Evolutionary conservation across 2,329 filamentous ascomycete genomes (phyloP).

Genomic region (Elsinoe ampelina): DNA sequence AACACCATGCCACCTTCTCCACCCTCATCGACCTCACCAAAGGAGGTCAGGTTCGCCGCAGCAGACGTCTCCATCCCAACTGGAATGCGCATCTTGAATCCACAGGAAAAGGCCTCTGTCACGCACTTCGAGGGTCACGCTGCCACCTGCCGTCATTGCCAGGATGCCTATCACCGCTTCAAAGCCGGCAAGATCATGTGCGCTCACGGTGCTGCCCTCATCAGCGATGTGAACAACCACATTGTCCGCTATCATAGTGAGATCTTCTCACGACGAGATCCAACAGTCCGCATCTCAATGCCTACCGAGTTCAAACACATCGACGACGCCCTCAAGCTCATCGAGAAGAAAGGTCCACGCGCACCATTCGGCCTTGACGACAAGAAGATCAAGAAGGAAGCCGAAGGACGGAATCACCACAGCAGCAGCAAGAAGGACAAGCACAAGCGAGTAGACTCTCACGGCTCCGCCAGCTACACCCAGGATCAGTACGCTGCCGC

Average conservation of each 20-base stretch:
- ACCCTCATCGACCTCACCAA: conserved; percentile 1
- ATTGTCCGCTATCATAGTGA: not conserved
- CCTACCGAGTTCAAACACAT: not conserved
- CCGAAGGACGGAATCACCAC: not conserved
- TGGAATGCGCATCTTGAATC: not conserved
- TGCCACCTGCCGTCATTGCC: not conserved
- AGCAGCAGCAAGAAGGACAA: not conserved
- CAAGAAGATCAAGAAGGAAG: not conserved
- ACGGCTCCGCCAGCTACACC: not conserved
- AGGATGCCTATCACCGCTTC: conserved; percentile 4
- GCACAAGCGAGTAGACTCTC: not conserved
- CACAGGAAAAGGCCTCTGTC: not conserved
- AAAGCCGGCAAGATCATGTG: conserved; percentile 7
- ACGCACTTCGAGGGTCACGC: conserved; percentile 1
- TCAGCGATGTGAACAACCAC: not conserved
- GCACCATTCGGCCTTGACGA: not conserved
- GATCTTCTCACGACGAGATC: not conserved
- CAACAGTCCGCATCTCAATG: not conserved
- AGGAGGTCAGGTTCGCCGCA: not conserved
- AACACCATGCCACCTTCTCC: conserved; percentile 4
- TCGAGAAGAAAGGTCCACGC: not conserved
- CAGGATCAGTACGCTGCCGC: not conserved
- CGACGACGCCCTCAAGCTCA: conserved; percentile 1
- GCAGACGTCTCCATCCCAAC: not conserved
- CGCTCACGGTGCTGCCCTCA: not conserved